Base-by-base conservation (phyloP, 2,329 filamentous ascomycete genomes). In the Uncinocarpus reesii region DNA sequence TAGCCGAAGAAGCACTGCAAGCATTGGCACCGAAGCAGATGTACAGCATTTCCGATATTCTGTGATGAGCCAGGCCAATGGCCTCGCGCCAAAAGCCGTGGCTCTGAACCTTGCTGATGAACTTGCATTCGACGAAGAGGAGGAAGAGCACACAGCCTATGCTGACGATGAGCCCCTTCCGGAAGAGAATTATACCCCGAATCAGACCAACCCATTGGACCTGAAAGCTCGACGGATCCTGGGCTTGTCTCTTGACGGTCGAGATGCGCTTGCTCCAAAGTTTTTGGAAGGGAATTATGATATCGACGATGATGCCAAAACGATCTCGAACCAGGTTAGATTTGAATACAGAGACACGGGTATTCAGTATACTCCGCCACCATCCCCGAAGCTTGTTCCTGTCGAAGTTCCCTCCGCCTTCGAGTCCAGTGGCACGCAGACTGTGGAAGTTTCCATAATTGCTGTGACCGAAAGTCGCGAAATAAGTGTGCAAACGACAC, bases 21-120 rank as follows among this genome's bases (percentile, higher is more conserved):
- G 71, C 50, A 64, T 73, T 56, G 75, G 71, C 55, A 69, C 71
- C 42, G 76, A 70, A 40, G 63, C 66, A 32, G 71, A 75, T 35
- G 70, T 68, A 32, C 68, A 70, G 38, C 69, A 81, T 62, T 36
- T 45, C 31, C 80, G 86, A 24, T 86, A 83, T 60, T 93, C 88
- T 1, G 69, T 83, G 20, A 71, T 84, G 53, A 81, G 74, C 53
- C 73, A 75, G n/a, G 66, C 69, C 6, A 73, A 73, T 53, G 67
- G 68, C 7, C 69, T 73, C 50, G 76, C 74, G 7, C 67, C 70
- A 16, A 83, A 81, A 60, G 60, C 70, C 3, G 80, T 79, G 57
- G 84, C 83, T 1, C 67, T 87, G 51, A 94, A 84, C 53, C 73
- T 98, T 34, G 92, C 92, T 0, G 89, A 96, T 57, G 92, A 98